phyloP scores from a whole-genome alignment of 1,284 basidiomycete genomes.

The Cutaneotrichosporon spelunceum region DNA sequence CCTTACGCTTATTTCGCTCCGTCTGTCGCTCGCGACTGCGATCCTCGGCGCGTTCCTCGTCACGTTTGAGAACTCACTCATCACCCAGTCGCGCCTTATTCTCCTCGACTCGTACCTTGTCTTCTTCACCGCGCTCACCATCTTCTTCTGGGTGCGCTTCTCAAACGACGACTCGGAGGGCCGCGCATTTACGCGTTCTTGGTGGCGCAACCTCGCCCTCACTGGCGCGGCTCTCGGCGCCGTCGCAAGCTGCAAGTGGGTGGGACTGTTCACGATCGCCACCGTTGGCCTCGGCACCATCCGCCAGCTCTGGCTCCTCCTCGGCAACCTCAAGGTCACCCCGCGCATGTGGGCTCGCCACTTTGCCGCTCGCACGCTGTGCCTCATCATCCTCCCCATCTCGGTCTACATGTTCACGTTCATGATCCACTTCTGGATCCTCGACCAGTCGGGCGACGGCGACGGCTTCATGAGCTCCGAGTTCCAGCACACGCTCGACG shows the following conservation, averaged over 20 bases:
- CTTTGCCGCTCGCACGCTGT: slow-evolving; percentile 82
- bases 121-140: slow-evolving; percentile 92
- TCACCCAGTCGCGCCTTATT: slow-evolving; percentile 94
- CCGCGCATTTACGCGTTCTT: slow-evolving; percentile 70
- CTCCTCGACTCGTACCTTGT: slow-evolving; percentile 95
- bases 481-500: slow-evolving; percentile 94
- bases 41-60: slow-evolving; percentile 85
- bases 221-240: slow-evolving; percentile 87
- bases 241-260: slow-evolving; percentile 95
- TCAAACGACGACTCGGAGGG: slow-evolving; percentile 73
- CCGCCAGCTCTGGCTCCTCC: slow-evolving; percentile 81
- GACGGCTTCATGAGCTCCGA: slow-evolving; percentile 99
- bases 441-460: slow-evolving; percentile 87
- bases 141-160: slow-evolving; percentile 85
- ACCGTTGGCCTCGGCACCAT: slow-evolving; percentile 84
- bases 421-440: slow-evolving; percentile 84
- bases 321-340: slow-evolving; percentile 80
- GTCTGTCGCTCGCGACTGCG: slow-evolving; percentile 83
- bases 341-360: slow-evolving; percentile 74
- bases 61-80: slow-evolving; percentile 92
- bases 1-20: slow-evolving; percentile 86
- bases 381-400: slow-evolving; percentile 79
- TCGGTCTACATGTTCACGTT: slow-evolving; percentile 95
- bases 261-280: slow-evolving; percentile 97
- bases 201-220: slow-evolving; percentile 92